Base-by-base conservation (phyloP, 2,329 filamentous ascomycete genomes). In the Pseudogymnoascus sp. region DNA sequence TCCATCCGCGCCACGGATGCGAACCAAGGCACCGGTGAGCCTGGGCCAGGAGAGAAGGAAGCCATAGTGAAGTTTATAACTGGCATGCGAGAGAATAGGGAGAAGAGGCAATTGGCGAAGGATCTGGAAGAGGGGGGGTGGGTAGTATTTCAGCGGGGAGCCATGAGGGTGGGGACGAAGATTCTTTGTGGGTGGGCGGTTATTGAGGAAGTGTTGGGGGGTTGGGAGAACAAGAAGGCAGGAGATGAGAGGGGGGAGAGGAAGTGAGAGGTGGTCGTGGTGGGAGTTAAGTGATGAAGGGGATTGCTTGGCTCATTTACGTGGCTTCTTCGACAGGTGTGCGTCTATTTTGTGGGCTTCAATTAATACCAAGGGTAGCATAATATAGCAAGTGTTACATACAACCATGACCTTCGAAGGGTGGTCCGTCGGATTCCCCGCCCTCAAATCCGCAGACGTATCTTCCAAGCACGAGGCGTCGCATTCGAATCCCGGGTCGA, bases 381-480 rank as follows among this genome's bases (percentile, higher is more conserved):
- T 10, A 19, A 40, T 40, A 19, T 4, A 19, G 7, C 9, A 40
- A 40, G 36, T 40, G 7, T 17, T 15, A 38, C n/a, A 19, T 38
- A 35, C 15, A 9, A 10, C 8, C 1, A 79, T 90, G 0, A 80
- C 90, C 23, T 87, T 90, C 66, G 87, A 90, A 73, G 87, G 87
- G 1, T 90, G 87, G 87, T 89, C 85, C 73, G 82, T 90, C 2
- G 87, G 87, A 0, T 90, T 90, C 71, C 81, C 82, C 7, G 76
- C 86, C 0, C 75, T 88, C 21, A 70, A 77, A 1, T 68, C 72
- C 0, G 76, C 76, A 0, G 68, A 89, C 1, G 73, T 76, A 64
- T 36, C 35, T 13, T 83, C 80, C 78, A 69, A 70, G 73, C 72
- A 60, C 72, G 79, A 21, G 74, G 75, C 8, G 66, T 73, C 35